phyloP scores from a whole-genome alignment of 352 stramenopile species.

The Globisporangium viniferum region DNA sequence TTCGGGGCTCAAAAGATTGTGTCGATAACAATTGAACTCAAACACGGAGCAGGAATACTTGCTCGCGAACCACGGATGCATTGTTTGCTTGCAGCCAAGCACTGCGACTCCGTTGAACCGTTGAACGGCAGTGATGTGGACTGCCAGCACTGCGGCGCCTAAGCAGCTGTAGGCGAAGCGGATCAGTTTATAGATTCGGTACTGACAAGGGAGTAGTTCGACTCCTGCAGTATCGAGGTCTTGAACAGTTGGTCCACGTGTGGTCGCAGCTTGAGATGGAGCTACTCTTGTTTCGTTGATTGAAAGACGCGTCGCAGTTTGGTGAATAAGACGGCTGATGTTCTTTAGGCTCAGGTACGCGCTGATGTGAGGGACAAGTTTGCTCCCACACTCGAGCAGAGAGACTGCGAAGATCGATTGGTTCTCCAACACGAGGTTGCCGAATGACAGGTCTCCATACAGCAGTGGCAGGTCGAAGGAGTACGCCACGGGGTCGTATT shows the following conservation, averaged over 20 bases:
- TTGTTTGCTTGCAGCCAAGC: constrained; percentile 24
- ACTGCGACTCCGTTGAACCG: background rate
- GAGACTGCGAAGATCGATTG: constrained; percentile 15
- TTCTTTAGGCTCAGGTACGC: constrained; percentile 29
- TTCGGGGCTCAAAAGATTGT: background rate
- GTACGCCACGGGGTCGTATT: constrained; percentile 29
- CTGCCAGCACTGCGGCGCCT: constrained; percentile 16
- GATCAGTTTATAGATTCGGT: background rate
- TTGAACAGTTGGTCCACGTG: background rate
- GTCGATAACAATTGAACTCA: constrained; percentile 25
- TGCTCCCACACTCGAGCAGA: constrained; percentile 4
- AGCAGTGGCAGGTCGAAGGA: constrained; percentile 30
- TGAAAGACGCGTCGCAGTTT: background rate
- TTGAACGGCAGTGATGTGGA: constrained; percentile 17
- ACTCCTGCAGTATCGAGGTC: background rate
- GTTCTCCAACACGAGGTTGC: constrained; percentile 40
- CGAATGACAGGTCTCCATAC: constrained; percentile 42
- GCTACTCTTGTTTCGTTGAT: background rate
- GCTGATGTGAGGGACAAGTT: constrained; percentile 13
- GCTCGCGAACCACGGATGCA: constrained; percentile 37
- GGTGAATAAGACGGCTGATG: constrained; percentile 19
- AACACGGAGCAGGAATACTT: constrained; percentile 26
- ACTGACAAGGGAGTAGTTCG: background rate
- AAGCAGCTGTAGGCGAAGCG: constrained; percentile 19
- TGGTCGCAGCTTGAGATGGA: background rate